These are phyloP conservation scores for Uronychia binucleata DNA, from an alignment of 73 alveolate species.

Conservation along the genomic window DNA sequence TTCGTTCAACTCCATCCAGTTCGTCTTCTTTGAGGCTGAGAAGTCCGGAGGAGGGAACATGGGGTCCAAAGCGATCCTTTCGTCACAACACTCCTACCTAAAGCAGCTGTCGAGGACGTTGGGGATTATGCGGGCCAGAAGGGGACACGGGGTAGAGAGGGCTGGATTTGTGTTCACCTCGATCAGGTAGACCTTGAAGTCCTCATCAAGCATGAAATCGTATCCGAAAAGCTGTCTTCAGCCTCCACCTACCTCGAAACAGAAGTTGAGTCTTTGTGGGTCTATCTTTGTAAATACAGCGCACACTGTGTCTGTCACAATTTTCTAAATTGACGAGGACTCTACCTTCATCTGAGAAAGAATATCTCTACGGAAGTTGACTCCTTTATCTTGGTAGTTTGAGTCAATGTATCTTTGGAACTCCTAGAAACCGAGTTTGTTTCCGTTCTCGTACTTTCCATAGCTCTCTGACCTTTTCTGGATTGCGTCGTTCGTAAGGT, in stretches of 20 bases:
- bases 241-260: constrained; percentile 41
- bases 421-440: constrained; percentile 45
- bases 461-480: constrained; percentile 60
- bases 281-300: constrained; percentile 58
- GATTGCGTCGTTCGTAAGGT: constrained; percentile 74
- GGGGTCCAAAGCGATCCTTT: constrained; percentile 62
- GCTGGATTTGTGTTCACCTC: constrained; percentile 73
- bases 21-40: background rate
- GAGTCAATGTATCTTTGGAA: constrained; percentile 47
- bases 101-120: constrained; percentile 64
- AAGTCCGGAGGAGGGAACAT: constrained; percentile 49
- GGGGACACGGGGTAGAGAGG: constrained; percentile 63
- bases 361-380: constrained; percentile 27
- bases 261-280: constrained; percentile 52
- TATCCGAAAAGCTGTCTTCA: constrained; percentile 47
- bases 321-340: constrained; percentile 28
- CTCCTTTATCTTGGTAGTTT: constrained; percentile 19
- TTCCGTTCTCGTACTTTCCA: constrained; percentile 69
- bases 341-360: constrained; percentile 46
- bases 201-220: constrained; percentile 67
- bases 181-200: constrained; percentile 63
- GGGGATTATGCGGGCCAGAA: constrained; percentile 61
- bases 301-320: constrained; percentile 54
- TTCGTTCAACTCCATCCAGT: background rate
- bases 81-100: too few species aligned